Evolutionary conservation across 805 yeast species (phyloP), one percentile per base, ranked within the genome.

Genomic region (Metschnikowia koreensis): DNA sequence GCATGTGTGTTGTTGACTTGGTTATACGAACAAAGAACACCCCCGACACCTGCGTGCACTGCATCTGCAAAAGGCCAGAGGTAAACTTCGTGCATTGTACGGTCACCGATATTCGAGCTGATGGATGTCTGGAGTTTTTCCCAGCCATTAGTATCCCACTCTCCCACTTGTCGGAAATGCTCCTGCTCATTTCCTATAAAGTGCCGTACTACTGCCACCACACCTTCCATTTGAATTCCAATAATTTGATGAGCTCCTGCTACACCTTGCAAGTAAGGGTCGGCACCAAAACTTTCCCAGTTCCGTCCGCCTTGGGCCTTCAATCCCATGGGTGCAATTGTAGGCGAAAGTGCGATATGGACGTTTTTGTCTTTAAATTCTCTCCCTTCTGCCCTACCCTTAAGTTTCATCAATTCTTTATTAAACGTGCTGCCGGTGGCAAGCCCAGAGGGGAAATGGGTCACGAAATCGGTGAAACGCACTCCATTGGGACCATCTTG

Each of bases 51-150:
- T 7, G 86, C 83, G 50, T 74, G 74, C 26, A 83, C 71, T 36
- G 80, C 80, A 58, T 83, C 85, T 6, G 85, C 86, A 68, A 81
- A 83, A 10, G 88, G 88, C 87, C 87, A 82, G 44, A 81, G 63
- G 61, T 78, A 83, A 1, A 81, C 62, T 59, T 83, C 88, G 60
- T 81, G 87, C 78, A 83, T 74, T 1, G 83, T 78, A 29, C 83
- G 68, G 60, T 82, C 87, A 51, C 82, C 86, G 42, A 82, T 79
- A 52, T 81, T 79, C 9, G 84, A 69, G 53, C 81, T 76, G 26
- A 81, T 69, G 5, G 84, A 71, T 7, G 67, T 65, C 16, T 69
- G 62, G 33, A 80, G 66, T 11, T 58, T 50, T 47, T 71, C 74
- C 77, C 79, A 79, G 2, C 76, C 81, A 29, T 74, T 66, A 34